Percentiles rank a stretch among this genome's conserved stretches.
phyloP scores from a whole-genome alignment of 1,139 yeast genomes.

The Nakaseomyces sp. region DNA sequence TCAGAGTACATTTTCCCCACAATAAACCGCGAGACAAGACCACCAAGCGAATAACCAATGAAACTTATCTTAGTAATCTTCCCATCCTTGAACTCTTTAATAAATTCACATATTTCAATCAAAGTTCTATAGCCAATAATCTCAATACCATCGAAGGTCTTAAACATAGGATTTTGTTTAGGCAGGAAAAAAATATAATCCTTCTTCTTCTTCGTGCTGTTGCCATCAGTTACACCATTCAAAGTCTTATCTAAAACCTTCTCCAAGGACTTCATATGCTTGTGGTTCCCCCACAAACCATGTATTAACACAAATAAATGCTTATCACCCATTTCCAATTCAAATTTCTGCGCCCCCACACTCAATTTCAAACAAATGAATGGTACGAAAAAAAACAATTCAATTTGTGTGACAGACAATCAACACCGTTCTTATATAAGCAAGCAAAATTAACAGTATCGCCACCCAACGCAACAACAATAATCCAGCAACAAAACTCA shows the following conservation, averaged over 20 bases:
- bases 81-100: constrained; percentile 36
- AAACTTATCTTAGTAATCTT: constrained; percentile 38
- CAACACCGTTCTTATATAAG: too few relatives aligned
- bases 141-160: constrained; percentile 78
- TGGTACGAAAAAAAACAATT: too few relatives aligned
- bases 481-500: too few relatives aligned
- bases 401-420: too few relatives aligned
- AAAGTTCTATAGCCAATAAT: constrained; percentile 63
- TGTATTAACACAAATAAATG: constrained; percentile 77
- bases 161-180: constrained; percentile 59
- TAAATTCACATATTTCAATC: constrained; percentile 47
- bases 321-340: constrained; percentile 30
- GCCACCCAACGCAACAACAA: too few relatives aligned
- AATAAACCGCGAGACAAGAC: constrained; percentile 50
- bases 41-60: constrained; percentile 50
- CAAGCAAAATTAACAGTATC: too few relatives aligned
- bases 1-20: constrained; percentile 43
- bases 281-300: constrained; percentile 83
- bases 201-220: too few relatives aligned
- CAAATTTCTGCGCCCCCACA: too few relatives aligned
- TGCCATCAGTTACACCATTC: too few relatives aligned
- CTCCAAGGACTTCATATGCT: constrained; percentile 58
- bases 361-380: too few relatives aligned
- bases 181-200: constrained; percentile 55
- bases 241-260: constrained; percentile 41